Conservation (phyloP, 1,284 basidiomycete genomes). For the Ceratobasidium sp. region DNA sequence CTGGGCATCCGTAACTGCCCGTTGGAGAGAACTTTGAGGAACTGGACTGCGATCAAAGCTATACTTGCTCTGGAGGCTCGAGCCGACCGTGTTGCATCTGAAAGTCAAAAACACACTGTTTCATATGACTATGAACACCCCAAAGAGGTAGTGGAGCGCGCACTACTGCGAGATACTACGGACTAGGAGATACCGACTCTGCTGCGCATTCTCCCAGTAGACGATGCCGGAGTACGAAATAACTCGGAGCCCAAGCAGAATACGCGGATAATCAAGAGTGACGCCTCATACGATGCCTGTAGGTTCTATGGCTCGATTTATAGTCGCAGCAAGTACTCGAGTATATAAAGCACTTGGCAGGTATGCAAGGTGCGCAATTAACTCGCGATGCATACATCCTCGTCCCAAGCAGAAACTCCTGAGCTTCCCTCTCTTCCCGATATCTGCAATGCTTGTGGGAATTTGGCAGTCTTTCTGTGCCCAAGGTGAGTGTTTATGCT, state of each 20-base stretch:
- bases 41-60: too few relatives aligned
- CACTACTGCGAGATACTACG: not conserved
- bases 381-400: not conserved
- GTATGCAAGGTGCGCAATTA: too few relatives aligned
- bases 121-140: too few relatives aligned
- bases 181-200: not conserved
- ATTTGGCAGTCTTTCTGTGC: not conserved
- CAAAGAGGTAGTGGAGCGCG: not conserved
- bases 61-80: not conserved
- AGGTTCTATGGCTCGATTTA: not conserved
- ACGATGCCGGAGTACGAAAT: not conserved
- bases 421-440: not conserved
- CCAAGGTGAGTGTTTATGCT: not conserved
- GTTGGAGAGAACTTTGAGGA: too few relatives aligned
- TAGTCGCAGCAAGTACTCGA: not conserved
- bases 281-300: not conserved
- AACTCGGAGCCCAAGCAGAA: not conserved
- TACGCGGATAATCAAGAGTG: not conserved
- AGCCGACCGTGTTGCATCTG: too few relatives aligned
- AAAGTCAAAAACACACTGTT: too few relatives aligned
- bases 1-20: not conserved
- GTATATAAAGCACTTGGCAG: not conserved
- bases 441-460: constrained; percentile 8
- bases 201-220: not conserved
- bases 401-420: too few relatives aligned